These are phyloP conservation scores for Neoscytalidium dimidiatum DNA, from an alignment of 2,329 filamentous ascomycete species.

Conservation along the genomic window DNA sequence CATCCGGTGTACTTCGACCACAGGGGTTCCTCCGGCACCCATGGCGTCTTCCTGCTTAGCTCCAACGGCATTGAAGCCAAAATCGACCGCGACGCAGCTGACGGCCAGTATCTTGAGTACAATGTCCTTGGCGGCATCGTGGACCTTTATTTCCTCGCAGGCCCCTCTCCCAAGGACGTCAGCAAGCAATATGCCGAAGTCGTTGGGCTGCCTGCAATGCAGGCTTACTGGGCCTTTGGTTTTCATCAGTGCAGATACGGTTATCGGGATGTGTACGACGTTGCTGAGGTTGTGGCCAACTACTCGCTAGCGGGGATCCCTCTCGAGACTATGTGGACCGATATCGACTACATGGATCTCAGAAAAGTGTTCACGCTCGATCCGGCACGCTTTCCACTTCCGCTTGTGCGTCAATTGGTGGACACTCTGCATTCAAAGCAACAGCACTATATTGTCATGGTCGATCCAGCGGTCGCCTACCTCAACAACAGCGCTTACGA, in stretches of 20 bases:
- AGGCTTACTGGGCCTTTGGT: constrained; percentile 55
- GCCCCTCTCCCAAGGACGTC: constrained; percentile 48
- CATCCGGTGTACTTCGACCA: constrained; percentile 79
- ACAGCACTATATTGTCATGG: constrained; percentile 76
- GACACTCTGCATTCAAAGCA: constrained; percentile 65
- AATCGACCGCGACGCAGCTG: constrained; percentile 62
- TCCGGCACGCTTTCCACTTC: constrained; percentile 62
- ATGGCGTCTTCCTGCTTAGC: constrained; percentile 38
- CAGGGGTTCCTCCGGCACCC: constrained; percentile 49
- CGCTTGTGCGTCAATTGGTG: constrained; percentile 65
- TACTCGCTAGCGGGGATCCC: constrained; percentile 67
- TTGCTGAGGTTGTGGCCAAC: constrained; percentile 68
- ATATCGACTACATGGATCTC: constrained; percentile 69
- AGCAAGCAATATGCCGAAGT: constrained; percentile 54
- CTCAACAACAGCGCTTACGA: constrained; percentile 59
- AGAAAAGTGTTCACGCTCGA: constrained; percentile 66
- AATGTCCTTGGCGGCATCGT: constrained; percentile 76
- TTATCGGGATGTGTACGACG: constrained; percentile 60
- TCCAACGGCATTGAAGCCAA: constrained; percentile 67
- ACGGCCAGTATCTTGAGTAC: constrained; percentile 74
- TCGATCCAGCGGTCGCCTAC: constrained; percentile 65
- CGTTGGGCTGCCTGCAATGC: constrained; percentile 51
- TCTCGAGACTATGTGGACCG: constrained; percentile 73
- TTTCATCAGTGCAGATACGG: constrained; percentile 57
- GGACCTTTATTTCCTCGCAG: constrained; percentile 61